Evolutionary conservation across 116 monocot genomes (phyloP), one percentile per base, ranked within the genome.

Genomic region (Zostera marina): DNA sequence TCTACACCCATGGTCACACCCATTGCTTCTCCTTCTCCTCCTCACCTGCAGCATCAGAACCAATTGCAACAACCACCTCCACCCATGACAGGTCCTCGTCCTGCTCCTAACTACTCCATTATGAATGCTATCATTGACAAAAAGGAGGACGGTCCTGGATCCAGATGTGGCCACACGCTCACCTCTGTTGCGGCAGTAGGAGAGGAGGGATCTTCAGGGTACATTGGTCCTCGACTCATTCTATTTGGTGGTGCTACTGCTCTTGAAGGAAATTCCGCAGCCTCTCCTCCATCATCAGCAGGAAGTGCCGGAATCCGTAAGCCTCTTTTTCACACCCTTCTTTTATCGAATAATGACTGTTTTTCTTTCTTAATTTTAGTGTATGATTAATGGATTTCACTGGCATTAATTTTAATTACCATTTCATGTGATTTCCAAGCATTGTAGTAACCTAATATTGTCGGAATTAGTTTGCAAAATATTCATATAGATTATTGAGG

Each of bases 221-320:
- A 91, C 47, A 60, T 91, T 23, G 90, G 91, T 13, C 87, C 99
- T 1, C 61, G 84, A 22, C 75, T 99, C 45, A 84, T 99, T 52
- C 75, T 99, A 11, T 99, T 99, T 23, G 99, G 99, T 6, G 99
- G 99, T 8, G 99, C 99, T 56, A 99, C 99, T 5, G 99, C 99
- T 0, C 79, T 99, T 7, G 99, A 99, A 61, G 99, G 99, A 9
- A 99, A 75, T 54, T 85, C 85, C 0, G 99, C 84, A 10, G 68
- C 87, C 6, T 72, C 83, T 14, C 78, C 98, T 8, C 79, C 99
- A 9, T 60, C 65, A 4, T 47, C 65, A 0, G 70, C 85, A 10
- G 86, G 86, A 0, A 78, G 87, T 40, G 92, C 92, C 24, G 98
- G 98, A 55, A 91, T 99, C 39, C 90, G 99, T 99, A 74, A 49